Conservation (phyloP, 1,284 basidiomycete species). For the Phellinidium pouzarii region DNA sequence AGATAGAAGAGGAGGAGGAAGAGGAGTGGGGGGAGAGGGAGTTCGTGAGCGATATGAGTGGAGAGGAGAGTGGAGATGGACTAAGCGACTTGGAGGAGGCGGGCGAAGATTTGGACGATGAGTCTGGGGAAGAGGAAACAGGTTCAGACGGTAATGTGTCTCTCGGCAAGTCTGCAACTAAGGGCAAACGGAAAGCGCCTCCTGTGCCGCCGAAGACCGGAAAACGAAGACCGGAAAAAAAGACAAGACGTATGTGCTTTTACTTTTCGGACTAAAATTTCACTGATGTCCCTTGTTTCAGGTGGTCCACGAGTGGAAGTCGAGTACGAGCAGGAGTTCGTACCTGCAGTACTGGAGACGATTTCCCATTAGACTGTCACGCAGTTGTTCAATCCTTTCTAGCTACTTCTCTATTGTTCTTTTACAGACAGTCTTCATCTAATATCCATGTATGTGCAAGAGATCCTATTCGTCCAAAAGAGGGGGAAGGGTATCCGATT, state of each 20-base stretch:
- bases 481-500: constrained; percentile 48
- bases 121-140: constrained; percentile 32
- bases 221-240: constrained; percentile 49
- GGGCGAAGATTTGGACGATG: constrained; percentile 27
- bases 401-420: background rate
- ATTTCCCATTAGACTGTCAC: constrained; percentile 7
- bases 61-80: constrained; percentile 49
- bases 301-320: constrained; percentile 83
- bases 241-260: constrained; percentile 46
- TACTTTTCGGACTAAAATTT: constrained; percentile 12
- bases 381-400: background rate
- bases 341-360: constrained; percentile 15
- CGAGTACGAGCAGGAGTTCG: constrained; percentile 83
- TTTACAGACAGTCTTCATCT: background rate
- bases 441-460: background rate
- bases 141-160: constrained; percentile 27
- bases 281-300: constrained; percentile 27
- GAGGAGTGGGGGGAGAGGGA: constrained; percentile 70
- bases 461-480: constrained; percentile 4
- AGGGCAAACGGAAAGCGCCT: constrained; percentile 63
- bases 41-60: constrained; percentile 83
- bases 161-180: constrained; percentile 31
- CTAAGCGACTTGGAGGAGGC: constrained; percentile 72
- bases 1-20: constrained; percentile 47
- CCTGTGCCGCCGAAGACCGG: constrained; percentile 34